A percentile compares a stretch with the other conserved stretches of the same genome.
Evolutionary conservation across 208 protist species (phyloP).

Genomic region (Strigomonas culicis): DNA sequence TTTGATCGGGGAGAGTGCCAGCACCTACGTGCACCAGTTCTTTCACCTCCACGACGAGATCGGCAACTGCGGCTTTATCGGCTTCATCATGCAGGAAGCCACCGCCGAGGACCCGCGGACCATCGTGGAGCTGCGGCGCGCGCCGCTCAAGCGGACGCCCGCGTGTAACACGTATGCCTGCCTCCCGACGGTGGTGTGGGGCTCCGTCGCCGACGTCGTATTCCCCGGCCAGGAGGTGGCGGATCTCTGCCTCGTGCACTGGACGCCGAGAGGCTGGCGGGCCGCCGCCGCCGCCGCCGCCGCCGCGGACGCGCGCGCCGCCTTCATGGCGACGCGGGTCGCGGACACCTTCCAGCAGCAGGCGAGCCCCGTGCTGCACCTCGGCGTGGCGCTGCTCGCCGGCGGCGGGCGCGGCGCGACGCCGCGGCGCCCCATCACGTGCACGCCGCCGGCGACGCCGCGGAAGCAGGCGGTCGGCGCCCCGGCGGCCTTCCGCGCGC

Average conservation of each 20-base stretch:
- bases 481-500: neutral
- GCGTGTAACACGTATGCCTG: too few species aligned
- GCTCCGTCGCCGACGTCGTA: neutral
- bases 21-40: too few species aligned
- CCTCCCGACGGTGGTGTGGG: neutral
- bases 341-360: neutral
- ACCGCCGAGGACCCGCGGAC: neutral
- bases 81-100: neutral
- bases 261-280: neutral
- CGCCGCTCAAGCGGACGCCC: neutral
- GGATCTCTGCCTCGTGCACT: neutral
- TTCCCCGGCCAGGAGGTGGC: neutral
- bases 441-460: neutral
- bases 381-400: neutral
- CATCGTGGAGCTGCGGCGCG: slow-evolving; percentile 6
- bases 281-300: neutral
- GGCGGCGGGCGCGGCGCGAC: neutral
- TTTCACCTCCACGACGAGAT: slow-evolving; percentile 1
- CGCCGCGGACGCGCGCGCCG: neutral
- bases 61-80: neutral
- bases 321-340: neutral
- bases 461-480: neutral
- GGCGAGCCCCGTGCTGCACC: neutral
- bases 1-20: too few species aligned
- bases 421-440: neutral